Evolutionary conservation across 805 yeast species (phyloP).

Genomic region (Blastobotrys mokoenaii): DNA sequence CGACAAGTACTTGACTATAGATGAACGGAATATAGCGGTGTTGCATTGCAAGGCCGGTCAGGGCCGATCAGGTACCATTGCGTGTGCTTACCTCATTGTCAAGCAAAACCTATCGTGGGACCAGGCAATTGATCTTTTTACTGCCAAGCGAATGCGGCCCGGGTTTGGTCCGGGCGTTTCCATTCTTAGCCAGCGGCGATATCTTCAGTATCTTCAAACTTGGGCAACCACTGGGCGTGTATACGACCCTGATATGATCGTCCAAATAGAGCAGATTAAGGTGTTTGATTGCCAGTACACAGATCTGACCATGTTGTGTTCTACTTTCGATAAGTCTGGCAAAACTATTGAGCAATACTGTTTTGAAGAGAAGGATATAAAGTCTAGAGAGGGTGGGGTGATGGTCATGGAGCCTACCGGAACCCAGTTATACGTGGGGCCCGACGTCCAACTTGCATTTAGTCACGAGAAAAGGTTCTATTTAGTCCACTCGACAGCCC

Average conservation of each 20-base stretch:
- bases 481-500: constrained; percentile 22
- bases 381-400: constrained; percentile 1
- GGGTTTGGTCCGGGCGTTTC: constrained; percentile 61
- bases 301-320: constrained; percentile 17
- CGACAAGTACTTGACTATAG: constrained; percentile 30
- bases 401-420: constrained; percentile 12
- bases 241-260: constrained; percentile 15
- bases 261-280: constrained; percentile 15
- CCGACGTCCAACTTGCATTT: constrained; percentile 16
- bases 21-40: constrained; percentile 43
- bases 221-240: constrained; percentile 19
- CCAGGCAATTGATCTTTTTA: constrained; percentile 46
- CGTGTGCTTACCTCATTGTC: constrained; percentile 62
- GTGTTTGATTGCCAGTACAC: constrained; percentile 12
- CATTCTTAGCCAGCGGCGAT: constrained; percentile 60
- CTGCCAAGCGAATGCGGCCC: constrained; percentile 46
- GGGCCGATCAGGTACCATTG: constrained; percentile 79
- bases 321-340: constrained; percentile 16
- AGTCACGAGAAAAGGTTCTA: constrained; percentile 8
- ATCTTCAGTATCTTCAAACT: constrained; percentile 47
- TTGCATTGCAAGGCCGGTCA: constrained; percentile 89
- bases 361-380: constrained; percentile 7
- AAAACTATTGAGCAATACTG: constrained; percentile 10
- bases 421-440: constrained; percentile 13
- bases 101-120: constrained; percentile 31